Conservation (phyloP, 2,329 filamentous ascomycete species). For the Paraphaeosphaeria minitans region DNA sequence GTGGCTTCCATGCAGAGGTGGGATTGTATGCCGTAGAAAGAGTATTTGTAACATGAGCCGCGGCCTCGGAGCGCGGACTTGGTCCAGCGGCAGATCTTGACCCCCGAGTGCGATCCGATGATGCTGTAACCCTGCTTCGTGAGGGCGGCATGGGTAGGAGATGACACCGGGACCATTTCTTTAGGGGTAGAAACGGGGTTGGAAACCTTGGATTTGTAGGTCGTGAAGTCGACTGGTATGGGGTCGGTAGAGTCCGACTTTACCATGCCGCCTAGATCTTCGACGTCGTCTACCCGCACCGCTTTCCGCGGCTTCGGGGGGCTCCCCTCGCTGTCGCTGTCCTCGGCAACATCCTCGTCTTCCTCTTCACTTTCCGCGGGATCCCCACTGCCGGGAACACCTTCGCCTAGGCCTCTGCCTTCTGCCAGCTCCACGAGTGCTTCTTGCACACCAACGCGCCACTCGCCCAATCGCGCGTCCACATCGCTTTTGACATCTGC, state of each 20-base stretch:
- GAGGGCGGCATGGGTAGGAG: conserved; percentile 84
- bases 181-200: conserved; percentile 62
- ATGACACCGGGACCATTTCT: conserved; percentile 92
- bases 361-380: conserved; percentile 82
- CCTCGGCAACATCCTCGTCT: conserved; percentile 60
- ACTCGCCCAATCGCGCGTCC: conserved; percentile 71
- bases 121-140: conserved; percentile 98
- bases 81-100: conserved; percentile 98
- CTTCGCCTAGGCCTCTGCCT: conserved; percentile 63
- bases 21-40: conserved; percentile 94
- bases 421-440: conserved; percentile 65
- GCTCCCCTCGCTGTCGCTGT: conserved; percentile 44
- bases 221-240: conserved; percentile 86
- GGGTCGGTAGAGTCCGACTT: conserved; percentile 50
- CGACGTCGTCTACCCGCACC: conserved; percentile 72
- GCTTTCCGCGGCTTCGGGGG: conserved; percentile 31
- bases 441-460: conserved; percentile 75
- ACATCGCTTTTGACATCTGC: conserved; percentile 82
- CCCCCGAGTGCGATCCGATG: conserved; percentile 91
- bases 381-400: conserved; percentile 80
- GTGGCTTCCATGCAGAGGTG: conserved; percentile 99
- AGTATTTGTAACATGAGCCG: conserved; percentile 96
- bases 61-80: conserved; percentile 93
- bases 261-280: conserved; percentile 77
- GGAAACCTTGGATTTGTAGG: conserved; percentile 61